phyloP scores from a whole-genome alignment of 345 rosid genomes.

The Carallia brachiata region DNA sequence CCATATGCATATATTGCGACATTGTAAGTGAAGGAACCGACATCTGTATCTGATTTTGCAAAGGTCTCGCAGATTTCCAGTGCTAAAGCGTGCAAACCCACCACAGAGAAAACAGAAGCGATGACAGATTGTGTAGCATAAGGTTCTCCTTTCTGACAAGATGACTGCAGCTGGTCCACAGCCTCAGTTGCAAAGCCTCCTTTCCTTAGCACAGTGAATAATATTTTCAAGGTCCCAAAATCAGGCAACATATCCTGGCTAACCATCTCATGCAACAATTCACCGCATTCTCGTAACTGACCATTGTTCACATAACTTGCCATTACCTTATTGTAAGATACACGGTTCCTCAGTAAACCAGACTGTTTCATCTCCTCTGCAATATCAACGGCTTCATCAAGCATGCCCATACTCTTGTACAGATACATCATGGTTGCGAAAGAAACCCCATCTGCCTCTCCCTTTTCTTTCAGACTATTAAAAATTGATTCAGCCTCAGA shows the following conservation, averaged over 20 bases:
- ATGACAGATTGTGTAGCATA: slow-evolving; percentile 60
- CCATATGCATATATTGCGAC: slow-evolving; percentile 61
- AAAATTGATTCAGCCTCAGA: slow-evolving; percentile 71
- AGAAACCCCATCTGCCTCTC: slow-evolving; percentile 64
- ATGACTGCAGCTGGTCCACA: slow-evolving; percentile 62
- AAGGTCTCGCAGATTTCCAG: slow-evolving; percentile 47
- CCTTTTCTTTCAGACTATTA: slow-evolving; percentile 47
- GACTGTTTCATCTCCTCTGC: slow-evolving; percentile 85
- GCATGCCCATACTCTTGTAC: slow-evolving; percentile 82
- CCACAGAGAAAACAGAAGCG: slow-evolving; percentile 55
- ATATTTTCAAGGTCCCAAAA: slow-evolving; percentile 53
- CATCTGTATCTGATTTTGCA: slow-evolving; percentile 36
- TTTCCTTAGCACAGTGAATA: slow-evolving; percentile 69
- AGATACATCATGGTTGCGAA: slow-evolving; percentile 79
- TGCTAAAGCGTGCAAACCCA: slow-evolving; percentile 67
- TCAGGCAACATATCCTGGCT: slow-evolving; percentile 58
- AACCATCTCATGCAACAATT: slow-evolving; percentile 72
- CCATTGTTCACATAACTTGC: slow-evolving; percentile 67
- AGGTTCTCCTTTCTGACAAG: slow-evolving; percentile 62
- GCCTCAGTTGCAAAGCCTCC: slow-evolving; percentile 72
- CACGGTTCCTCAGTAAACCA: slow-evolving; percentile 53
- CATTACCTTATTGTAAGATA: slow-evolving; percentile 72
- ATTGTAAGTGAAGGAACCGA: slow-evolving; percentile 62
- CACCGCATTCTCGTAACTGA: slow-evolving; percentile 63
- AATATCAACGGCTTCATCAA: slow-evolving; percentile 73